phyloP scores from a whole-genome alignment of 306 rosid species.

The Sechiopsis laciniata region DNA sequence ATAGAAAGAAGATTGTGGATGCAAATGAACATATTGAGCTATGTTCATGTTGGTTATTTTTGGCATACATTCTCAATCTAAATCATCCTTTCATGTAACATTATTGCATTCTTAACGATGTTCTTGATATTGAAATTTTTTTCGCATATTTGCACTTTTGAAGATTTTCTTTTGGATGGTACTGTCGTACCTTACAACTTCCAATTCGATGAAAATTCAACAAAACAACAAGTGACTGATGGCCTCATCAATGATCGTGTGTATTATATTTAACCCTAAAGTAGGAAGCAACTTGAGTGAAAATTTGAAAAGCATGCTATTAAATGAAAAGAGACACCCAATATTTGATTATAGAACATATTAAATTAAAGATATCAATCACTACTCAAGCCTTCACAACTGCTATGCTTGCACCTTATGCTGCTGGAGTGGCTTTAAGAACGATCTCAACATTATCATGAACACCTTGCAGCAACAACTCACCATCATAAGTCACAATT shows the following conservation, averaged over 20 bases:
- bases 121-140: too few relatives aligned
- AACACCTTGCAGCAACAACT: constrained; percentile 88
- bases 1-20: too few relatives aligned
- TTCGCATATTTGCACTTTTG: too few relatives aligned
- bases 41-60: too few relatives aligned
- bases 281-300: neutral
- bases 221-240: neutral
- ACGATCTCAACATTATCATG: constrained; percentile 82
- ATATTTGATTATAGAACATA: neutral
- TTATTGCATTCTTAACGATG: too few relatives aligned
- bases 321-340: neutral
- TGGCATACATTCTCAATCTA: too few relatives aligned
- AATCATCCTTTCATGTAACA: too few relatives aligned
- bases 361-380: neutral
- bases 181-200: neutral
- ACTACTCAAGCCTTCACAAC: constrained; percentile 25
- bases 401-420: constrained; percentile 22
- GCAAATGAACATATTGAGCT: too few relatives aligned
- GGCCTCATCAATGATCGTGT: neutral
- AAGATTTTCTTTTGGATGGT: neutral
- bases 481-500: constrained; percentile 65
- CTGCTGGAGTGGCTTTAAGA: constrained; percentile 49
- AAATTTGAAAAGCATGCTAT: neutral
- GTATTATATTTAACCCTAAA: neutral
- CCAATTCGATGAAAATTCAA: neutral